Evolutionary conservation across 2,329 filamentous ascomycete species (phyloP), one percentile per base, ranked within the genome.

Genomic region (Graphiopsis chlorocephala): DNA sequence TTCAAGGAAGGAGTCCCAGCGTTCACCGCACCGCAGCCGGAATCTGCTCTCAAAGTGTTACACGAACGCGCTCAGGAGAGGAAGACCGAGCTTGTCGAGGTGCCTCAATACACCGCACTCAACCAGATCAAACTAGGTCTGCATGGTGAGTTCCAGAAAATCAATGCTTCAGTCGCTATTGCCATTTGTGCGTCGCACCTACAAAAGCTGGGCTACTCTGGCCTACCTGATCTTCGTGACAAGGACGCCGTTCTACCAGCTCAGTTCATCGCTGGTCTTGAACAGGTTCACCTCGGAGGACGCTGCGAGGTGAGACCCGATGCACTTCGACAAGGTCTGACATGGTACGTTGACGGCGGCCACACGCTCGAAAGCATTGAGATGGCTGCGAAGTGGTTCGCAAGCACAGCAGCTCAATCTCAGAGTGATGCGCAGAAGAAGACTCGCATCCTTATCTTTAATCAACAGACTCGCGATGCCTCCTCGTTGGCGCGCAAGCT

Each of bases 401-500:
- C 85, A 8, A 31, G n/a, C 20, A 25, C 25, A 12, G 57, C 56
- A 35, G 26, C 58, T 25, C 50, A 60, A 17, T 73, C 76, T 52
- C 76, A 70, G 67, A 78, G 74, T 42, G 68, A 72, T 14, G 71
- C 75, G 17, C 59, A 69, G n/a, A 68, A 64, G 10, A 65, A 67
- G 4, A 66, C 79, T 6, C 81, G 91, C 0, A 81, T 90, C 64
- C 80, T 98, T 53, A 84, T 98, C 56, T 98, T 98, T 82, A 97
- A 97, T 77, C 94, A 97, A 77, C 92, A 97, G 74, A 92, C 92
- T 11, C 86, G 93, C 33, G 88, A 97, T 72, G 90, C 91, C 5
- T 79, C 81, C 4, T 81, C 84, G 17, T 83, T 96, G 1, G 84
- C 94, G 2, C 79, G 78, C 33, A 83, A 83, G 0, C 80, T 97